These are phyloP conservation scores for Plasmodium fragile DNA, from an alignment of 169 alveolate genomes.

Conservation along the genomic window DNA sequence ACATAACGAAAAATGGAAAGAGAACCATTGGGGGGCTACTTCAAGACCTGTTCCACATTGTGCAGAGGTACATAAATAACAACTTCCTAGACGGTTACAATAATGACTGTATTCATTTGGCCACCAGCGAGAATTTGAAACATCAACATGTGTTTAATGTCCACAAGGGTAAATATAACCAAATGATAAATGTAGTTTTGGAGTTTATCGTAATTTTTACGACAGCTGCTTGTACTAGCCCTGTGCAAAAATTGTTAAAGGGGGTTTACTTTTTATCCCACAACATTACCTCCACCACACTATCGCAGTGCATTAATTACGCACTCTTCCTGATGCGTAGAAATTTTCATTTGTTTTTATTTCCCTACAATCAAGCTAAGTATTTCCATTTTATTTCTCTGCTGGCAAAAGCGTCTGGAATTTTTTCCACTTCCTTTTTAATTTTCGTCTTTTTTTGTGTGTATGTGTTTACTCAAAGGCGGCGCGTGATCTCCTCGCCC, in stretches of 20 bases:
- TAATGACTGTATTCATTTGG: slow-evolving; percentile 75
- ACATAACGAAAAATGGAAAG: slow-evolving; percentile 71
- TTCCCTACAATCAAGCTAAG: slow-evolving; percentile 39
- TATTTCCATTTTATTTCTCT: slow-evolving; percentile 46
- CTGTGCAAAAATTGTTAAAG: slow-evolving; percentile 48
- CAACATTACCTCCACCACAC: slow-evolving; percentile 12
- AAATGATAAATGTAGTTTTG: slow-evolving; percentile 34
- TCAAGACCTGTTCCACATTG: slow-evolving; percentile 31
- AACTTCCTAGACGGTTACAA: slow-evolving; percentile 72
- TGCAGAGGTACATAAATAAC: slow-evolving; percentile 55
- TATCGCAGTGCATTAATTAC: slow-evolving; percentile 37
- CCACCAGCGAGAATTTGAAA: slow-evolving; percentile 38
- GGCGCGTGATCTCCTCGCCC: slow-evolving; percentile 69
- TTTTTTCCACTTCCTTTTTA: slow-evolving; percentile 32
- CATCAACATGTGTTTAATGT: slow-evolving; percentile 32
- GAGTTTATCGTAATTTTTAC: slow-evolving; percentile 67
- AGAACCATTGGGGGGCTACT: slow-evolving; percentile 62
- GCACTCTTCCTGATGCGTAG: slow-evolving; percentile 17
- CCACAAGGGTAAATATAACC: slow-evolving; percentile 43
- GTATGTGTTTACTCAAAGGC: slow-evolving; percentile 47
- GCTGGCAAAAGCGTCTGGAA: slow-evolving; percentile 51
- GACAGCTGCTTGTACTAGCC: slow-evolving; percentile 60
- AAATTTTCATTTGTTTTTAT: slow-evolving; percentile 51
- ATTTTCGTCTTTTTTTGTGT: slow-evolving; percentile 56
- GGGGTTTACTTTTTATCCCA: slow-evolving; percentile 43